Evolutionary conservation across 192 early-diverging fungal species (phyloP), one percentile per base, ranked within the genome.

Genomic region (Radiomyces spectabilis): DNA sequence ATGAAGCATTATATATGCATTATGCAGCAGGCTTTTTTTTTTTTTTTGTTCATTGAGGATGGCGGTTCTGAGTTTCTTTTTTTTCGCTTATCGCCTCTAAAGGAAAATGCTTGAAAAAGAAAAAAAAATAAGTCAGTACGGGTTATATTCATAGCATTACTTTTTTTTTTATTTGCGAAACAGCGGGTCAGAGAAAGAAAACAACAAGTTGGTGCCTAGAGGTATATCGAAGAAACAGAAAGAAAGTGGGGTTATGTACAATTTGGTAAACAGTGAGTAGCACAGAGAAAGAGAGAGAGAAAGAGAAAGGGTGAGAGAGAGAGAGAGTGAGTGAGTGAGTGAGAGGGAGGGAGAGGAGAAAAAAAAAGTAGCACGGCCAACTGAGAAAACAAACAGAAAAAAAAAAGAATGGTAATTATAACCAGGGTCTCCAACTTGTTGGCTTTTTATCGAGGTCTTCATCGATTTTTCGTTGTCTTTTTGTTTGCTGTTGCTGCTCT

Each of bases 401-500:
- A 35, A 35, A 35, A 35, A 35, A 5, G 5, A 35, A 35, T 13
- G 5, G 10, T 9, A 5, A 29, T 48, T 48, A 48, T 15, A 48
- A 13, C 46, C 46, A 48, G 30, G 46, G 46, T 1, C 46, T 21
- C 46, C 46, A 48, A 22, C n/a, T n/a, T n/a, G n/a, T n/a, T n/a
- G n/a, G n/a, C n/a, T n/a, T n/a, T n/a, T n/a, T n/a, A n/a, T n/a
- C n/a, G n/a, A n/a, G n/a, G n/a, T n/a, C n/a, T n/a, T n/a, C n/a
- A n/a, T n/a, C n/a, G n/a, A n/a, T n/a, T n/a, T n/a, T n/a, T 41
- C 5, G 34, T 38, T 40, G 37, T 41, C 30, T 53, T 31, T 27
- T 38, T 40, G 25, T 22, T 53, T 53, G 24, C 41, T 53, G 22
- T 47, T 57, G 29, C 47, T 46, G 32, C 27, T 43, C 29, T 57